phyloP scores from a whole-genome alignment of 768 basidiomycete species.

The Boletus eberwhitei region DNA sequence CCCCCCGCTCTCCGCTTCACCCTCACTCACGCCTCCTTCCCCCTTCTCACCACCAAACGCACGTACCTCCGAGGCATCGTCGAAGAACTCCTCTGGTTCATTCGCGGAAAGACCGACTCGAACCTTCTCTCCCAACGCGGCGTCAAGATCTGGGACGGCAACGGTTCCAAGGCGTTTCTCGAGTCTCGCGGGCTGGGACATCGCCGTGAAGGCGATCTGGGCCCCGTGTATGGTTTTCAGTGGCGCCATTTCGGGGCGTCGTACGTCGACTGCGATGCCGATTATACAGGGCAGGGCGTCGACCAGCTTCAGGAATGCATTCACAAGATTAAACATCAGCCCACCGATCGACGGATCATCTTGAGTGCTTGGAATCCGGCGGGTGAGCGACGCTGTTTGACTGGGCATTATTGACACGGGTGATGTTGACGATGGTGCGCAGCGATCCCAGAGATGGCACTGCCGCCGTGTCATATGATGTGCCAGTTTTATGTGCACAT shows the following conservation, averaged over 20 bases:
- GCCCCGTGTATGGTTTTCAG: conserved; percentile 96
- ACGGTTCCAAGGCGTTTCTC: conserved; percentile 84
- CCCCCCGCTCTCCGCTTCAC: conserved; percentile 90
- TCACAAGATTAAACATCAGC: conserved; percentile 86
- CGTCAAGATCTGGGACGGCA: conserved; percentile 97
- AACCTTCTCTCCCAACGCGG: conserved; percentile 72
- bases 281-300: conserved; percentile 81
- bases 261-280: conserved; percentile 69
- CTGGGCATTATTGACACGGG: not conserved
- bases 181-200: conserved; percentile 81
- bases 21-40: conserved; percentile 69
- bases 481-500: conserved; percentile 99
- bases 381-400: conserved; percentile 46
- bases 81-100: conserved; percentile 95
- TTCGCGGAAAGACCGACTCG: conserved; percentile 81
- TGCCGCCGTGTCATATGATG: conserved; percentile 98
- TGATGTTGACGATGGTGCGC: not conserved
- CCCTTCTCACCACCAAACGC: conserved; percentile 92
- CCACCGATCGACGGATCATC: conserved; percentile 91
- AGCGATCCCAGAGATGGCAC: conserved; percentile 94
- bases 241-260: conserved; percentile 94
- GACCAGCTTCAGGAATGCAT: conserved; percentile 92
- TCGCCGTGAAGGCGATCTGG: conserved; percentile 86
- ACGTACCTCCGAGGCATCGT: conserved; percentile 89
- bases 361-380: conserved; percentile 98